Percentiles rank a stretch among this genome's conserved stretches.
These are phyloP conservation scores for Atractiella rhizophila DNA, from an alignment of 768 basidiomycete genomes.

Conservation along the genomic window DNA sequence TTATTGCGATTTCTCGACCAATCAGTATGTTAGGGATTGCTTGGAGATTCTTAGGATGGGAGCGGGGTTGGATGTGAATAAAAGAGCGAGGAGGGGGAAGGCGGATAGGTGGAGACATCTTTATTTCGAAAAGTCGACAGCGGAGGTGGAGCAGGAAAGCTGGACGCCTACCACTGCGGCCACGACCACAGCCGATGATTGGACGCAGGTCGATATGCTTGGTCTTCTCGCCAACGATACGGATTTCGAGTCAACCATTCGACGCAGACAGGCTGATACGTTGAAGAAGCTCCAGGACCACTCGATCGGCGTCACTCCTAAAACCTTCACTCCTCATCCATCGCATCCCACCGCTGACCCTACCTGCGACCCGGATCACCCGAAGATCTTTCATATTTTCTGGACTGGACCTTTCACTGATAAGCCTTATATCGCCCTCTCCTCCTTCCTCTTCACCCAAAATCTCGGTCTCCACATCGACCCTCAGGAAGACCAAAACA, in stretches of 20 bases:
- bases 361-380: slow-evolving; percentile 57
- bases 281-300: neutral
- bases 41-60: slow-evolving; percentile 77
- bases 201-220: neutral
- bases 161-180: slow-evolving; percentile 5
- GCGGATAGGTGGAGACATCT: slow-evolving; percentile 70
- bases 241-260: slow-evolving; percentile 6
- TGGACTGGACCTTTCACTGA: slow-evolving; percentile 97
- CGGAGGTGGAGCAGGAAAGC: slow-evolving; percentile 17
- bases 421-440: slow-evolving; percentile 79
- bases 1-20: slow-evolving; percentile 63
- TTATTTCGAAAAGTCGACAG: slow-evolving; percentile 38
- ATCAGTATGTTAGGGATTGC: slow-evolving; percentile 88
- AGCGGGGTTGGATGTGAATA: slow-evolving; percentile 55
- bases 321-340: slow-evolving; percentile 21
- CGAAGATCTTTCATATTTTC: slow-evolving; percentile 89
- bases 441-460: slow-evolving; percentile 92
- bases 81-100: slow-evolving; percentile 48
- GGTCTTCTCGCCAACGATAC: neutral
- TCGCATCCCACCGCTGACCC: slow-evolving; percentile 34
- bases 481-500: slow-evolving; percentile 19
- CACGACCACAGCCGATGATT: neutral
- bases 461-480: slow-evolving; percentile 61
- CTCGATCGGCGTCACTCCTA: neutral
- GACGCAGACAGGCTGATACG: slow-evolving; percentile 8